Evolutionary conservation across 768 basidiomycete genomes (phyloP).

Genomic region (Lactifluus volemus): DNA sequence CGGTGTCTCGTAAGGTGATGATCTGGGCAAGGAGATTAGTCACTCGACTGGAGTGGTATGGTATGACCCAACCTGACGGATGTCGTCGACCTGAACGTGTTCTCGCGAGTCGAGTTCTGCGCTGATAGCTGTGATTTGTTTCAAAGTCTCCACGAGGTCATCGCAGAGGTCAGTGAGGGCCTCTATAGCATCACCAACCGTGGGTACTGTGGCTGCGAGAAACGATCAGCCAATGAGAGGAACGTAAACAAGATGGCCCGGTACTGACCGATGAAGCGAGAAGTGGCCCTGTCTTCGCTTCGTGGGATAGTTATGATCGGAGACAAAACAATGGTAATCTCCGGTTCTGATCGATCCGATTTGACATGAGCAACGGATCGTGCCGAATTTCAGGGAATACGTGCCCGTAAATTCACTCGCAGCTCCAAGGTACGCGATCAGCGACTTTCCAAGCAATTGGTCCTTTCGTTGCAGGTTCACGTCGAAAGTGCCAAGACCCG

Average conservation of each 20-base stretch:
- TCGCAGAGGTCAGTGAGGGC: slow-evolving; percentile 53
- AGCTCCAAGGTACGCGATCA: slow-evolving; percentile 60
- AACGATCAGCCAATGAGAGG: no score
- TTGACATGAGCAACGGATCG: neutral
- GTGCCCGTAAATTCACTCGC: slow-evolving; percentile 65
- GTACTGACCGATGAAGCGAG: slow-evolving; percentile 47
- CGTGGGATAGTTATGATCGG: slow-evolving; percentile 51
- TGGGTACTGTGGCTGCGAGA: slow-evolving; percentile 58
- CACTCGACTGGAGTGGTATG: neutral
- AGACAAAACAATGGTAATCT: slow-evolving; percentile 63
- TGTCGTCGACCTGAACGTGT: slow-evolving; percentile 60
- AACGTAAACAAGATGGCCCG: neutral
- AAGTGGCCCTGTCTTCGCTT: slow-evolving; percentile 45
- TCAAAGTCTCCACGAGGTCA: slow-evolving; percentile 51
- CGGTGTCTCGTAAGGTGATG: slow-evolving; percentile 40
- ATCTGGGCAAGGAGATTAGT: slow-evolving; percentile 29
- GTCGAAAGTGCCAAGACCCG: slow-evolving; percentile 50
- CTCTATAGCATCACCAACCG: slow-evolving; percentile 63
- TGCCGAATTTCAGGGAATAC: slow-evolving; percentile 10
- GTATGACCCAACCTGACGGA: slow-evolving; percentile 53
- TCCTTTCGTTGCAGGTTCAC: slow-evolving; percentile 47
- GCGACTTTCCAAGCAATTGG: slow-evolving; percentile 47
- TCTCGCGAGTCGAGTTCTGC: slow-evolving; percentile 66
- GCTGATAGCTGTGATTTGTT: slow-evolving; percentile 57
- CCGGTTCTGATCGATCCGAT: slow-evolving; percentile 40